These are phyloP conservation scores for Neonectria faginata DNA, from an alignment of 2,329 filamentous ascomycete species.

Conservation along the genomic window DNA sequence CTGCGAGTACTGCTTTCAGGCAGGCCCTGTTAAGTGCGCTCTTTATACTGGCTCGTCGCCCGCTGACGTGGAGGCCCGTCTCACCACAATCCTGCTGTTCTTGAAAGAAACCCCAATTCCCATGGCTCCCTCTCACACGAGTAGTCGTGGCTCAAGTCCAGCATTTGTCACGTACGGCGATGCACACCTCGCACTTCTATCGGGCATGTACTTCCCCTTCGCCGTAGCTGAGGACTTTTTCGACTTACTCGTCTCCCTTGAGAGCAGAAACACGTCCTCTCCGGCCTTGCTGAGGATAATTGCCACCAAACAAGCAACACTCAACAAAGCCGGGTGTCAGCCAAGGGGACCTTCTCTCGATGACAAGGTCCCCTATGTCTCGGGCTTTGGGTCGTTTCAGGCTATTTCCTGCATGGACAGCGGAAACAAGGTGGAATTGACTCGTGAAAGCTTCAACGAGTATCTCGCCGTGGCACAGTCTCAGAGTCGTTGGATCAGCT, in stretches of 20 bases:
- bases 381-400: slow-evolving; percentile 10
- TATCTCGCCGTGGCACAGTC: slow-evolving; percentile 24
- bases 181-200: slow-evolving; percentile 22
- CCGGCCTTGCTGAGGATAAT: slow-evolving; percentile 3
- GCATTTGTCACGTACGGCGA: slow-evolving; percentile 30
- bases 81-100: slow-evolving; percentile 5
- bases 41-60: slow-evolving; percentile 8
- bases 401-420: slow-evolving; percentile 33
- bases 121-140: background rate
- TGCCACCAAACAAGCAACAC: slow-evolving; percentile 7
- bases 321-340: slow-evolving; percentile 21
- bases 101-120: slow-evolving; percentile 3
- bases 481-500: slow-evolving; percentile 30
- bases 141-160: slow-evolving; percentile 10
- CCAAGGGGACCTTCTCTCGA: slow-evolving; percentile 8
- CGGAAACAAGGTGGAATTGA: slow-evolving; percentile 12
- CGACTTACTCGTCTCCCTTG: slow-evolving; percentile 17
- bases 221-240: slow-evolving; percentile 23
- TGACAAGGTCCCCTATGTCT: slow-evolving; percentile 13
- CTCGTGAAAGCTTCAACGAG: slow-evolving; percentile 28
- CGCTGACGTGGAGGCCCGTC: slow-evolving; percentile 7
- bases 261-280: slow-evolving; percentile 23
- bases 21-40: slow-evolving; percentile 6
- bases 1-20: slow-evolving; percentile 37
- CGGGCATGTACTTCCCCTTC: slow-evolving; percentile 28